Percentiles rank a stretch among this genome's conserved stretches.
phyloP scores from a whole-genome alignment of 2,329 filamentous ascomycete genomes.

The Ceratocystis eucalypticola region DNA sequence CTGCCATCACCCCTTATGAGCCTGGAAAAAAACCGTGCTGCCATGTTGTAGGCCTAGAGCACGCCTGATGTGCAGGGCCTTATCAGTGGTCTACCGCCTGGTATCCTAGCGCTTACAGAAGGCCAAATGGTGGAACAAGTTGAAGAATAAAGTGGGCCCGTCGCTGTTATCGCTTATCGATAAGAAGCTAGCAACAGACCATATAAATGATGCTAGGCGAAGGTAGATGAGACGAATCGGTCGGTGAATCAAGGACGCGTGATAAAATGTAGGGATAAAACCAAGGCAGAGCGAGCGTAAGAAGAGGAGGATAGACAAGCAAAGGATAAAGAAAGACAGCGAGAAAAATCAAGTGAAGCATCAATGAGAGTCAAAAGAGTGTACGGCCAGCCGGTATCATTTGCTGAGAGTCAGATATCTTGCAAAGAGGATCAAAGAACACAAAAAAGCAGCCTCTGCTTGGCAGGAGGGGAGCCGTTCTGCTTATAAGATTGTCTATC shows the following conservation, averaged over 20 bases:
- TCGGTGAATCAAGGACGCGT: neutral
- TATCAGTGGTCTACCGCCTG: neutral
- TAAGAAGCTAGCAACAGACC: neutral
- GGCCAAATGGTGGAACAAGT: neutral
- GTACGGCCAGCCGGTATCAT: constrained; percentile 4
- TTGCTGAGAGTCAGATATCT: neutral
- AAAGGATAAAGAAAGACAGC: neutral
- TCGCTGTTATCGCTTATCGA: neutral
- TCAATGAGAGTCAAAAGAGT: neutral
- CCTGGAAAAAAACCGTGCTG: constrained; percentile 18
- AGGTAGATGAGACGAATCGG: neutral
- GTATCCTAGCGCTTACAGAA: neutral
- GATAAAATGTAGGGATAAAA: neutral
- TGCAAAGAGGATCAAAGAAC: constrained; percentile 9
- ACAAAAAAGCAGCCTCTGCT: constrained; percentile 1
- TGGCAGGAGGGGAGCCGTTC: neutral
- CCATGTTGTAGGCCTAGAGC: neutral
- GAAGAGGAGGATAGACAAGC: neutral
- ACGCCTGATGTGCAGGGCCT: neutral
- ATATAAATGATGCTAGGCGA: neutral
- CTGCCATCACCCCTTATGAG: constrained; percentile 4
- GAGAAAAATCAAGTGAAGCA: neutral
- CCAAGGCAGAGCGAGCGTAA: neutral
- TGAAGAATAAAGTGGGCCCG: neutral
- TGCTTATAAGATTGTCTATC: neutral